These are phyloP conservation scores for Canavalia ensiformis DNA, from an alignment of 306 rosid genomes.

Conservation along the genomic window DNA sequence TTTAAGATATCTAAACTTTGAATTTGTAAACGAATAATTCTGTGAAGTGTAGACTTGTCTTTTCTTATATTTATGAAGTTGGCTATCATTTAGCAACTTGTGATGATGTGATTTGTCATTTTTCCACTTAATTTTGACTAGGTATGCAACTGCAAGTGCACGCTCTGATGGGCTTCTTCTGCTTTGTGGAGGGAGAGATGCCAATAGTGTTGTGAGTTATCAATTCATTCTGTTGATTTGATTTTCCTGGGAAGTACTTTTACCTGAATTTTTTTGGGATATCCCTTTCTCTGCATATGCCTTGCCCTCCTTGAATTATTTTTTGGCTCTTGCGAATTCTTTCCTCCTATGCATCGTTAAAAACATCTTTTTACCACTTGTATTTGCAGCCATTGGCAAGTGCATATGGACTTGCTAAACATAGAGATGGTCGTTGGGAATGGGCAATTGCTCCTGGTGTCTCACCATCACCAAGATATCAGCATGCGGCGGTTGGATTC, in stretches of 20 bases:
- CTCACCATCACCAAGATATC: slow-evolving; percentile 99
- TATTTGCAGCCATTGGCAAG: slow-evolving; percentile 91
- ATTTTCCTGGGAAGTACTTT: slow-evolving; percentile 34
- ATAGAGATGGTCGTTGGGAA: slow-evolving; percentile 99
- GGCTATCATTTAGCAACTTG: slow-evolving; percentile 31
- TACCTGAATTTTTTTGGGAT: slow-evolving; percentile 20
- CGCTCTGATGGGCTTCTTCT: slow-evolving; percentile 99
- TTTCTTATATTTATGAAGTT: slow-evolving; percentile 36
- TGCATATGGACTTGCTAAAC: slow-evolving; percentile 99
- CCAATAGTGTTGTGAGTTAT: slow-evolving; percentile 90
- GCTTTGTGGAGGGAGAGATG: slow-evolving; percentile 99
- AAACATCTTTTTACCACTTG: slow-evolving; percentile 26
- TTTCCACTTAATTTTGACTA: slow-evolving; percentile 43
- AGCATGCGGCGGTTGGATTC: slow-evolving; percentile 97
- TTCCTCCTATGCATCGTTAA: slow-evolving; percentile 35
- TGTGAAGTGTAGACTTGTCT: slow-evolving; percentile 10
- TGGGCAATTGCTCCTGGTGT: slow-evolving; percentile 99
- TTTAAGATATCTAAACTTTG: slow-evolving; percentile 7
- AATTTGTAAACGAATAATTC: slow-evolving; percentile 24
- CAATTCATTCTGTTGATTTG: slow-evolving; percentile 43
- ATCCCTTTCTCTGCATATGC: neutral
- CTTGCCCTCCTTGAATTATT: neutral
- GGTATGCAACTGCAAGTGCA: slow-evolving; percentile 99
- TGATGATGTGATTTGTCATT: slow-evolving; percentile 34
- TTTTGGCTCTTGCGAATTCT: slow-evolving; percentile 4